A percentile compares a stretch with the other conserved stretches of the same genome.
These are phyloP conservation scores for Monosporozyma solicola DNA, from an alignment of 805 yeast species.

Conservation along the genomic window DNA sequence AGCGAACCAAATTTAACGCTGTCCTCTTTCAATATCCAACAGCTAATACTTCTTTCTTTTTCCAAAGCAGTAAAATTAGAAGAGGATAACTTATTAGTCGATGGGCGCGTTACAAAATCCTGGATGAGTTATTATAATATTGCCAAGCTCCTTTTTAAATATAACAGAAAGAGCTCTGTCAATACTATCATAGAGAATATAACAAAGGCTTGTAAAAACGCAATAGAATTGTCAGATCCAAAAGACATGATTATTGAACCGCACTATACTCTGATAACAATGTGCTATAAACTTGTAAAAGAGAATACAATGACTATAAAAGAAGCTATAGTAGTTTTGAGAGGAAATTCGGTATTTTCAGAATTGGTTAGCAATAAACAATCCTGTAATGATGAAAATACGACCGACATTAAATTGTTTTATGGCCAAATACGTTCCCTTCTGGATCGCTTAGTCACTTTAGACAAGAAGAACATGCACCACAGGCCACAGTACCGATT, in stretches of 20 bases:
- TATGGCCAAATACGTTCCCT: conserved; percentile 36
- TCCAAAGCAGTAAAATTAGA: conserved; percentile 10
- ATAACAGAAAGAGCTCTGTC: conserved; percentile 24
- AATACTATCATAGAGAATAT: conserved; percentile 24
- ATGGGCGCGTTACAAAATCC: conserved; percentile 20
- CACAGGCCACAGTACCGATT: conserved; percentile 73
- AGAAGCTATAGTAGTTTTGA: conserved; percentile 35
- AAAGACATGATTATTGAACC: conserved; percentile 68
- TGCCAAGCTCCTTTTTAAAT: conserved; percentile 50
- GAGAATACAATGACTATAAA: conserved; percentile 27
- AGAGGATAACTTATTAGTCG: not conserved
- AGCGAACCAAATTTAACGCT: conserved; percentile 10
- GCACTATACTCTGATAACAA: conserved; percentile 54
- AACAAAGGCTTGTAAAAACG: conserved; percentile 37
- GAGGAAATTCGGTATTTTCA: conserved; percentile 29
- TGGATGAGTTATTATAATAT: conserved; percentile 58
- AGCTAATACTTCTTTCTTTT: conserved; percentile 22
- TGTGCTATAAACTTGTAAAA: conserved; percentile 47
- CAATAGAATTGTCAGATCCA: conserved; percentile 28
- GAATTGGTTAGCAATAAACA: conserved; percentile 2
- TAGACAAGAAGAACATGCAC: conserved; percentile 86
- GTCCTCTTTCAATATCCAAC: conserved; percentile 24
- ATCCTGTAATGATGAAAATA: conserved; percentile 1
- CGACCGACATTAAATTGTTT: conserved; percentile 22
- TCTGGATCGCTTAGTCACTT: conserved; percentile 38